These are phyloP conservation scores for Cicer bijugum DNA, from an alignment of 306 rosid genomes.

Conservation along the genomic window DNA sequence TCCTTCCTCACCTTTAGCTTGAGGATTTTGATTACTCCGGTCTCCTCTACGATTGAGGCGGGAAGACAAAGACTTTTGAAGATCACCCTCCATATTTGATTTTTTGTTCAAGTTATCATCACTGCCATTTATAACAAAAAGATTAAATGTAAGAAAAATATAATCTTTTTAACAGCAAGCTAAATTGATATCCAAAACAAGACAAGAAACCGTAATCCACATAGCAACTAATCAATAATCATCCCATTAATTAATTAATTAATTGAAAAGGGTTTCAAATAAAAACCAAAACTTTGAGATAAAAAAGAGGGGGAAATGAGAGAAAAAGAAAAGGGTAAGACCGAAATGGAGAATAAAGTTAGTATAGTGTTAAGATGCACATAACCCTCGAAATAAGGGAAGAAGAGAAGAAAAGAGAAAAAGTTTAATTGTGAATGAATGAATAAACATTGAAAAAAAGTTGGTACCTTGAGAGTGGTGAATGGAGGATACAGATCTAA, in stretches of 20 bases:
- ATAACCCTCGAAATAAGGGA: not conserved
- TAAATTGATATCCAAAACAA: constrained; percentile 20
- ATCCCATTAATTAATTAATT: constrained; percentile 20
- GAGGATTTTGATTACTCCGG: constrained; percentile 46
- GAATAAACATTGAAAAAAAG: constrained; percentile 21
- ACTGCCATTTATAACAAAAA: constrained; percentile 37
- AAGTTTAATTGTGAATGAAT: constrained; percentile 18
- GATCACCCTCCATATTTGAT: constrained; percentile 51
- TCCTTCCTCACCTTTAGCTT: constrained; percentile 42
- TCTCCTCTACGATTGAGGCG: constrained; percentile 58
- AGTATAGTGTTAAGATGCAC: not conserved
- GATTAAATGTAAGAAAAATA: not conserved
- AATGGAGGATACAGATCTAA: constrained; percentile 44
- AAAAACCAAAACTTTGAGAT: constrained; percentile 40
- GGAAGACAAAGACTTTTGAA: constrained; percentile 48
- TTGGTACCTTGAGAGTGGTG: constrained; percentile 42
- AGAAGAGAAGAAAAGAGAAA: constrained; percentile 16
- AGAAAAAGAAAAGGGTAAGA: constrained; percentile 38
- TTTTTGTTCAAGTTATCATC: constrained; percentile 46
- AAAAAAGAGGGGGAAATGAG: not conserved
- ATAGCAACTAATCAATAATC: constrained; percentile 34
- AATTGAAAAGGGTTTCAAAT: not conserved
- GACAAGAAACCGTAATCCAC: constrained; percentile 14
- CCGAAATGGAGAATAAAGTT: constrained; percentile 36
- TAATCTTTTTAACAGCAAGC: constrained; percentile 16